Evolutionary conservation across 2,329 filamentous ascomycete genomes (phyloP).

Genomic region (Hirsutella minnesotensis): DNA sequence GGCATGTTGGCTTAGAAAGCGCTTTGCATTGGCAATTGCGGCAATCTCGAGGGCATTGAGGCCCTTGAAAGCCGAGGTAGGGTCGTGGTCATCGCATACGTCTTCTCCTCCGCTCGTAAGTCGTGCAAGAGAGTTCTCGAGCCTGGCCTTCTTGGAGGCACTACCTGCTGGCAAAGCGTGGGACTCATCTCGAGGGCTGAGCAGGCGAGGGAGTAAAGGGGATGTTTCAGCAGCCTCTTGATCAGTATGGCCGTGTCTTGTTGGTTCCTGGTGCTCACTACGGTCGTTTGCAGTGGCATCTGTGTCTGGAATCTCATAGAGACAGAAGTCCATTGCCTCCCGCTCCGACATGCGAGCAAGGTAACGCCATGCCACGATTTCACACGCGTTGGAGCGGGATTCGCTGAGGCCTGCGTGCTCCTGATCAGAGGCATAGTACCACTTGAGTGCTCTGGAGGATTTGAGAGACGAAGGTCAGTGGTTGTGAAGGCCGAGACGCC

Average conservation of each 20-base stretch:
- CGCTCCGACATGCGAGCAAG: constrained; percentile 58
- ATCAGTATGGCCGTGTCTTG: constrained; percentile 8
- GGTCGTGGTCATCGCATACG: constrained; percentile 39
- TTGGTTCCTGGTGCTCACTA: background rate
- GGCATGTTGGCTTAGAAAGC: constrained; percentile 67
- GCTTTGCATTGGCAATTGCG: constrained; percentile 69
- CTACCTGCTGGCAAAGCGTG: constrained; percentile 21
- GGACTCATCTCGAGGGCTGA: constrained; percentile 10
- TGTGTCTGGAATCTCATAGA: constrained; percentile 54
- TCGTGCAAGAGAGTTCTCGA: constrained; percentile 42
- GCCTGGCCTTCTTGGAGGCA: constrained; percentile 31
- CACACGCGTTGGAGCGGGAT: constrained; percentile 60
- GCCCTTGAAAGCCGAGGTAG: constrained; percentile 61
- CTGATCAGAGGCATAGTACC: constrained; percentile 54
- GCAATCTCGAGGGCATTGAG: constrained; percentile 84
- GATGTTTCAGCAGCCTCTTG: constrained; percentile 37
- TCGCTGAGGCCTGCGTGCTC: constrained; percentile 56
- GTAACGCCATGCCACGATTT: constrained; percentile 73
- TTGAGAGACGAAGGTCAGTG: constrained; percentile 2
- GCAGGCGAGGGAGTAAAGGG: constrained; percentile 29
- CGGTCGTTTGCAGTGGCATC: constrained; percentile 10
- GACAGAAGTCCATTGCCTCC: constrained; percentile 62
- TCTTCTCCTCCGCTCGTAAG: constrained; percentile 32
- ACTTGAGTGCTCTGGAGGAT: constrained; percentile 53
- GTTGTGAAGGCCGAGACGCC: too few relatives aligned